Evolutionary conservation across 176 grass and related monocot genomes (phyloP).

Genomic region (Eleusine indica): DNA sequence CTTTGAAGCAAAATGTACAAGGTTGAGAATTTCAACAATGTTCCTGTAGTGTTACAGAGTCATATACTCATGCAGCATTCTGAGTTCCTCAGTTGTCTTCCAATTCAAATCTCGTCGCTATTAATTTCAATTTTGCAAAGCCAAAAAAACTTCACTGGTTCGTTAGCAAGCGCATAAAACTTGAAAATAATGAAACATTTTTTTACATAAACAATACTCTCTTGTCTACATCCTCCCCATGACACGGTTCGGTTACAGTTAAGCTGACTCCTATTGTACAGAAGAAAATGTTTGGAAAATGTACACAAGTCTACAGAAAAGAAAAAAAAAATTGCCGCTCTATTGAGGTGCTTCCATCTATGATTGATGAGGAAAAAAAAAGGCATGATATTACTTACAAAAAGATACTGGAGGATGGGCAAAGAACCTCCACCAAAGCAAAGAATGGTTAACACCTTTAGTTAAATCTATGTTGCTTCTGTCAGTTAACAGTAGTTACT

Average conservation of each 20-base stretch:
- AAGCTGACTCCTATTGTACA: slow-evolving; percentile 18
- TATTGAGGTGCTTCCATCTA: slow-evolving; percentile 8
- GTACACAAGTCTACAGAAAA: slow-evolving; percentile 37
- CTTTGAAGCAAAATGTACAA: too few species aligned
- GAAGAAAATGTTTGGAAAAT: slow-evolving; percentile 23
- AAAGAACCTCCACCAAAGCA: slow-evolving; percentile 3
- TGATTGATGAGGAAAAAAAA: neutral
- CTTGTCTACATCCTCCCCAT: slow-evolving; percentile 36
- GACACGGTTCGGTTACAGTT: slow-evolving; percentile 5
- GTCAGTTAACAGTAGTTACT: neutral
- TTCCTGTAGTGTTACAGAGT: too few species aligned
- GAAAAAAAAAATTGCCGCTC: neutral
- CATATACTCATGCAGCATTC: too few species aligned
- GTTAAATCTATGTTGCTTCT: neutral
- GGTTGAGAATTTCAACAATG: too few species aligned
- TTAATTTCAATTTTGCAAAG: too few species aligned
- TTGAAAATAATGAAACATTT: neutral
- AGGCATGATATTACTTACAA: slow-evolving; percentile 15
- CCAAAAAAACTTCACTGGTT: too few species aligned
- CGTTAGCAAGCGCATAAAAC: too few species aligned
- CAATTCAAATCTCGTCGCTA: too few species aligned
- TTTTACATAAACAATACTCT: neutral
- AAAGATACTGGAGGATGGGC: neutral
- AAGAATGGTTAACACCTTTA: neutral
- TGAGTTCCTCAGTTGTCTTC: too few species aligned